Base-by-base conservation (phyloP, 1,284 basidiomycete species). In the Sporisorium graminicola region DNA sequence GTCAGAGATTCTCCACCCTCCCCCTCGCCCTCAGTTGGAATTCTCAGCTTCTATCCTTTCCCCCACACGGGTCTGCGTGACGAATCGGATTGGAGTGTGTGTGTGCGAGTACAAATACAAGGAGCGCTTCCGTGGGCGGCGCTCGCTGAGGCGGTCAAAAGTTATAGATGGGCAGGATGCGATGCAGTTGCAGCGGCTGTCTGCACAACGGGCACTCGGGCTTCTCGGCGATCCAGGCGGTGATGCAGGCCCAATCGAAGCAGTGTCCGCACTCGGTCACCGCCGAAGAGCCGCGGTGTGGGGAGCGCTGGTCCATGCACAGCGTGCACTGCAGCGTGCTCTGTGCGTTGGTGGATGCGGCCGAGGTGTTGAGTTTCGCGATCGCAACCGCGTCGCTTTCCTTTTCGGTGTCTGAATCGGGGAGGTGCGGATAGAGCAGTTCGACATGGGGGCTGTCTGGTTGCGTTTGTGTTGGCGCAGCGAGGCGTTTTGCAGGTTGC, bases 231-330 rank as follows among this genome's bases (percentile, higher is more conserved):
- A 91, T 90, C 95, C 95, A 93, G 53, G 92, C 90, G 51, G 92
- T 90, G 56, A 97, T 93, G 85, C 95, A 98, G 70, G 89, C 90
- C 95, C 95, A 98, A 83, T 94, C 95, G 86, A 96, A 97, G 50
- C 96, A 86, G 87, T 97, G 95, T 0, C 95, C 95, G 80, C 95
- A 97, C 84, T 96, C 94, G 0, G 95, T 97, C 27, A 93, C 91
- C 77, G 92, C 92, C 58, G 91, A 90, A 91, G 77, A 67, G 68
- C 83, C 77, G 60, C 66, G 57, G 68, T 84, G 47, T 51, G 82
- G 81, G 1, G 65, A 43, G 2, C 81, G 62, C 42, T 62, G 59
- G 12, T 86, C 86, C 69, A 87, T 79, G 50, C 86, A 87, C 9
- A 87, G 73, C 8, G 86, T 87, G 51, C 86, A 87, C 40, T 82